Percentiles rank a stretch among this genome's conserved stretches.
phyloP scores from a whole-genome alignment of 2,329 filamentous ascomycete genomes.

The Lecanicillium sp. region DNA sequence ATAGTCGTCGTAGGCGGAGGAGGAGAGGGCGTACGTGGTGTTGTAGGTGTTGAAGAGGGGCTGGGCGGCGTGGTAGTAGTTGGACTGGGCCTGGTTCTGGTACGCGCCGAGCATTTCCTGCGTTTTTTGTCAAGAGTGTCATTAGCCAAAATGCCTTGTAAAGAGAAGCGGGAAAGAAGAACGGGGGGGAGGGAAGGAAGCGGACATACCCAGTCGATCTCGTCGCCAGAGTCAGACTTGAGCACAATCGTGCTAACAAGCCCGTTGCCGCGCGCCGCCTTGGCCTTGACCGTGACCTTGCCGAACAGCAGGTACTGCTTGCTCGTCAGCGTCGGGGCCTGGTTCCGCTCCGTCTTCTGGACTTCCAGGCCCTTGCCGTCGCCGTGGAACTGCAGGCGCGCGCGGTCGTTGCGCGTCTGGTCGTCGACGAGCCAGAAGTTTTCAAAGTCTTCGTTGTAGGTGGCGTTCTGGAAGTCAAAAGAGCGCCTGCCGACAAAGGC shows the following conservation, averaged over 20 bases:
- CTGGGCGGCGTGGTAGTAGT: conserved; percentile 69
- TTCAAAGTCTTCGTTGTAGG: conserved; percentile 33
- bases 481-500: conserved; percentile 50
- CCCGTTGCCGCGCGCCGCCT: conserved; percentile 64
- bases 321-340: conserved; percentile 57
- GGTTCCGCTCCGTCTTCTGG: conserved; percentile 52
- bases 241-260: conserved; percentile 73
- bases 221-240: conserved; percentile 71
- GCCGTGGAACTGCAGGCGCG: conserved; percentile 22
- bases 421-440: conserved; percentile 30
- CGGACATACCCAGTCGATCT: conserved; percentile 47
- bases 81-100: conserved; percentile 61
- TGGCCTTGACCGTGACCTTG: conserved; percentile 61
- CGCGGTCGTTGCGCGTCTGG: conserved; percentile 21
- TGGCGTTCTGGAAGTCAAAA: conserved; percentile 59
- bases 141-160: not conserved
- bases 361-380: conserved; percentile 26
- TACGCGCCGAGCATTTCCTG: conserved; percentile 26
- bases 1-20: conserved; percentile 33
- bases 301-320: conserved; percentile 85
- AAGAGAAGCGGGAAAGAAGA: not conserved
- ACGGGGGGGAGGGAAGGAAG: too few relatives aligned
- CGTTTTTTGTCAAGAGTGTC: not conserved
- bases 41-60: conserved; percentile 48
- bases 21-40: conserved; percentile 39